Conservation (phyloP, 495 filamentous ascomycete genomes). For the Lineolata rhizophorae region DNA sequence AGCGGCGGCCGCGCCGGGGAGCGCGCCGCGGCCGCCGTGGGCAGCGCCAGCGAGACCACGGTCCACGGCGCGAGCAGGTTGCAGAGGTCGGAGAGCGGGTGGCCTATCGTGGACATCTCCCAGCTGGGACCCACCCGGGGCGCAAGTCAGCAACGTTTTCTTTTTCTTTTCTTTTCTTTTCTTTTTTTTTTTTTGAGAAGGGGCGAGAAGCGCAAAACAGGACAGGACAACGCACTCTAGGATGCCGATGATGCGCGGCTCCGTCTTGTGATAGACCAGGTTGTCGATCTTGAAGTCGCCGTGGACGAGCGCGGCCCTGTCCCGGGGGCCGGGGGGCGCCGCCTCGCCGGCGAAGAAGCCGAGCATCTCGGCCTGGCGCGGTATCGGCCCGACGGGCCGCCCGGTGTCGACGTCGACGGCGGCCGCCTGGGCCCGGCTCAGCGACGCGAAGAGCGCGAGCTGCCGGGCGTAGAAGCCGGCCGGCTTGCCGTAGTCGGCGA, state of each 20-base stretch:
- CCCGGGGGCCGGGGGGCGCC: slow-evolving; percentile 39
- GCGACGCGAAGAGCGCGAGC: slow-evolving; percentile 47
- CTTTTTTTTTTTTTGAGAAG: too few relatives aligned
- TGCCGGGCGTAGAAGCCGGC: slow-evolving; percentile 70
- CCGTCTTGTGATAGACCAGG: slow-evolving; percentile 65
- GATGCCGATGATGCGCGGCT: slow-evolving; percentile 73
- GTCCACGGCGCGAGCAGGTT: slow-evolving; percentile 49
- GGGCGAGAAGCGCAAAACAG: too few relatives aligned
- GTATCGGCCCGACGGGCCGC: slow-evolving; percentile 49
- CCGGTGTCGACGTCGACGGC: slow-evolving; percentile 51
- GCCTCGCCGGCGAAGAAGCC: slow-evolving; percentile 47
- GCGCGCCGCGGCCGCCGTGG: not conserved
- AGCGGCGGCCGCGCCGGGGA: not conserved
- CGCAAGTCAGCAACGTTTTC: slow-evolving; percentile 5
- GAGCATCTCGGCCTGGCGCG: slow-evolving; percentile 53
- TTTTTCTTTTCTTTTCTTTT: not conserved
- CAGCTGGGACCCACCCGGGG: too few relatives aligned
- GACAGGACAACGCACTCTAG: slow-evolving; percentile 43
- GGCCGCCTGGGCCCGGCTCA: slow-evolving; percentile 48
- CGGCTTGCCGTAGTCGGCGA: slow-evolving; percentile 46
- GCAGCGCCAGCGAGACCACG: slow-evolving; percentile 13
- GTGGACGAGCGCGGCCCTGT: slow-evolving; percentile 55
- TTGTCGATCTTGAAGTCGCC: slow-evolving; percentile 95
- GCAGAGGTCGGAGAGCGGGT: slow-evolving; percentile 70
- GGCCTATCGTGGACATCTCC: slow-evolving; percentile 89